Percentiles rank a stretch among this genome's conserved stretches.
Conservation (phyloP, 306 rosid genomes). For the Gynostemma pentaphyllum region DNA sequence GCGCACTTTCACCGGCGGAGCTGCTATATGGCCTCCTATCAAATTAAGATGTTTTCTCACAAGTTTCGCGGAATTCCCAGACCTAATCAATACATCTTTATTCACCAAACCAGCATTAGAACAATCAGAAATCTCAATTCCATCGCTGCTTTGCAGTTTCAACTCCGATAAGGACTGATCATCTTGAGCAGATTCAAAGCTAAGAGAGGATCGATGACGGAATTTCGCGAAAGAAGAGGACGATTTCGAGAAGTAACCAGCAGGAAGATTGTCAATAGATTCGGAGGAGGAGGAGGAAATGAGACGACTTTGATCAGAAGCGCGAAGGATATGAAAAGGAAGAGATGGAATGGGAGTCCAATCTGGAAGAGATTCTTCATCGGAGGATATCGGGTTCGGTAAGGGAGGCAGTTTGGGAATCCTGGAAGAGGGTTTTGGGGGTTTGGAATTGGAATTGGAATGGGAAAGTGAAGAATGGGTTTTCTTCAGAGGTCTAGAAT, state of each 20-base stretch:
- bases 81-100: neutral
- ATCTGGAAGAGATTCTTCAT: slow-evolving; percentile 8
- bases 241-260: slow-evolving; percentile 43
- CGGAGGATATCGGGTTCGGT: slow-evolving; percentile 1
- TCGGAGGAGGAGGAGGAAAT: slow-evolving; percentile 22
- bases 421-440: slow-evolving; percentile 21
- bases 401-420: neutral
- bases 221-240: slow-evolving; percentile 52
- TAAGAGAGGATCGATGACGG: slow-evolving; percentile 34
- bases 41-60: slow-evolving; percentile 38
- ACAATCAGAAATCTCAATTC: neutral
- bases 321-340: slow-evolving; percentile 56
- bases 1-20: slow-evolving; percentile 33
- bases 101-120: slow-evolving; percentile 8
- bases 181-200: slow-evolving; percentile 21
- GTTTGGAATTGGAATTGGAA: slow-evolving; percentile 26
- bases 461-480: slow-evolving; percentile 18
- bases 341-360: slow-evolving; percentile 23
- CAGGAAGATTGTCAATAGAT: slow-evolving; percentile 47
- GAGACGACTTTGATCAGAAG: slow-evolving; percentile 21
- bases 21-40: slow-evolving; percentile 42
- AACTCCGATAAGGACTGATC: slow-evolving; percentile 16
- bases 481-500: slow-evolving; percentile 17
- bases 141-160: neutral
- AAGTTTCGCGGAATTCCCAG: slow-evolving; percentile 5